Evolutionary conservation across 306 rosid genomes (phyloP), one percentile per base, ranked within the genome.

Genomic region (Potentilla sterilis): DNA sequence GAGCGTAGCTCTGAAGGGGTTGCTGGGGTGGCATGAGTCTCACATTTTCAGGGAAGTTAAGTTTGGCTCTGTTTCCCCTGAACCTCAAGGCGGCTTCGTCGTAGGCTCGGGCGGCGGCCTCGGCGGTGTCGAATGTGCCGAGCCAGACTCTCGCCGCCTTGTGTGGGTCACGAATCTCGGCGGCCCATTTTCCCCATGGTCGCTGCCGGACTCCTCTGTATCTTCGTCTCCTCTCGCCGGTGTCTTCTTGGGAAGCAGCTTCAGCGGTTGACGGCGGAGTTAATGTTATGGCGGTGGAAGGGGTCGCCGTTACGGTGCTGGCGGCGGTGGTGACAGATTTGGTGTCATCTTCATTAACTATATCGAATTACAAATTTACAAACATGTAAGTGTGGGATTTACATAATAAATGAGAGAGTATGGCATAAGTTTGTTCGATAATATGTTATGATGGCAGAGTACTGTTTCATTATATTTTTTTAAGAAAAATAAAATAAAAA

Each of bases 171-270:
- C 98, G 93, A 68, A 95, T 95, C 75, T 95, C 98, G 2, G 98
- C 98, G 16, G 98, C 98, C 98, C 98, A 95, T 79, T 95, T 95
- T 0, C 98, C 98, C 98, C 98, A 95, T 0, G 98, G 98, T 24
- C 98, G 83, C 85, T 92, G 97, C 68, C 98, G 85, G 57, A 95
- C 98, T 75, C 98, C 98, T 79, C 98, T 86, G 83, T 90, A 95
- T 80, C 90, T 84, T 54, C 97, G 84, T 51, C 87, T 84, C 48
- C 81, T 84, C 76, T 93, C 98, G 0, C 88, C 90, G 1, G 79
- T 79, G 54, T 86, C 96, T 80, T 83, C 98, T 0, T 28, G 3
- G 0, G 83, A 67, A n/a, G 28, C 82, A 54, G 62, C 44, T 58
- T 79, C 91, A 28, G 67, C 9, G 14, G 80, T 63, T 1, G 71